phyloP scores from a whole-genome alignment of 1,284 basidiomycete species.

The Ustilago nuda region DNA sequence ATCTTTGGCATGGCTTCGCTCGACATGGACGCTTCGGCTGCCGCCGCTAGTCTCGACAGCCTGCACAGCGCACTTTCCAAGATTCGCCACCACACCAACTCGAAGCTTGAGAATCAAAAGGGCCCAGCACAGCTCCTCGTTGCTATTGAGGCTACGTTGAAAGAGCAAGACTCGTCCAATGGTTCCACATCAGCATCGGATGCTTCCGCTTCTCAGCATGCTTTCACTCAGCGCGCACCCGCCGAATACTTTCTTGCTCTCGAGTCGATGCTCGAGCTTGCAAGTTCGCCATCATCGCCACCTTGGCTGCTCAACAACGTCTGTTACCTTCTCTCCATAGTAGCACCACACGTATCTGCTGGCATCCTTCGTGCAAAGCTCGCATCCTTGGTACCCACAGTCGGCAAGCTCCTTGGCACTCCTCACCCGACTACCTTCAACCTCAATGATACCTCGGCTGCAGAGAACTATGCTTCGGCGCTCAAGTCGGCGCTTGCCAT shows the following conservation, averaged over 20 bases:
- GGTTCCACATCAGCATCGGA: constrained; percentile 72
- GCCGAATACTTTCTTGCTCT: constrained; percentile 66
- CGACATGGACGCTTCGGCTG: constrained; percentile 42
- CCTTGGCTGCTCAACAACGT: constrained; percentile 54
- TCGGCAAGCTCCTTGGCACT: constrained; percentile 58
- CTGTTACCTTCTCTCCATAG: constrained; percentile 63
- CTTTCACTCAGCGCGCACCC: constrained; percentile 58
- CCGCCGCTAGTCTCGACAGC: constrained; percentile 42
- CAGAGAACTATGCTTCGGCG: constrained; percentile 73
- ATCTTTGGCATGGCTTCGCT: constrained; percentile 30
- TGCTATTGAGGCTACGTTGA: constrained; percentile 89
- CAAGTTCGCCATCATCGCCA: constrained; percentile 31
- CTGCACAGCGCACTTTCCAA: constrained; percentile 73
- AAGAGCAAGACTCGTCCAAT: constrained; percentile 76
- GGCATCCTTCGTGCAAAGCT: constrained; percentile 62
- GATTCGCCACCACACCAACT: constrained; percentile 86
- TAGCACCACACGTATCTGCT: constrained; percentile 58
- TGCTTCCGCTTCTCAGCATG: constrained; percentile 78
- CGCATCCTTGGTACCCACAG: constrained; percentile 48
- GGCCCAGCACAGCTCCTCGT: constrained; percentile 87
- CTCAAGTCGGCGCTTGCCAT: constrained; percentile 80
- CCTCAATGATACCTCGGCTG: constrained; percentile 75
- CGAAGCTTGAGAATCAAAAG: constrained; percentile 86
- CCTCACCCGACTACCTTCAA: constrained; percentile 55
- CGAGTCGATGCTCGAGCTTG: constrained; percentile 59